A percentile compares a stretch with the other conserved stretches of the same genome.
Evolutionary conservation across 768 basidiomycete genomes (phyloP).

Genomic region (Naganishia vaughanmartiniae): DNA sequence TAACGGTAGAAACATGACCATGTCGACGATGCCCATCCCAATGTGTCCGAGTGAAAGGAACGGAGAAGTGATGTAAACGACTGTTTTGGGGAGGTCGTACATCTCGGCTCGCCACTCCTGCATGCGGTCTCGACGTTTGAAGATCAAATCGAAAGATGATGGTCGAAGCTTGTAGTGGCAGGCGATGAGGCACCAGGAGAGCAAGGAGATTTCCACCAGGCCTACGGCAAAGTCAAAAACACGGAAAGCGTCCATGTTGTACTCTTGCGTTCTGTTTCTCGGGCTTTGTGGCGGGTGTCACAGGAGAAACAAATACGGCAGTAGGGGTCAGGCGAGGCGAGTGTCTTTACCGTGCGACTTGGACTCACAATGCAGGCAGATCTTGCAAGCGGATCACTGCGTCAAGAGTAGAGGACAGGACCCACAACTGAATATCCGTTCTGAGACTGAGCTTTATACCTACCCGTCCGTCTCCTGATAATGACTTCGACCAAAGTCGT

Average conservation of each 20-base stretch:
- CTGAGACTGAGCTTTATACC: too few relatives aligned
- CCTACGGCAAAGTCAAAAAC: not conserved
- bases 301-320: not conserved
- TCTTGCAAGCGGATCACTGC: too few relatives aligned
- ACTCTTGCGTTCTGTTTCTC: not conserved
- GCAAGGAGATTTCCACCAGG: not conserved
- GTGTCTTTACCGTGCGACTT: too few relatives aligned
- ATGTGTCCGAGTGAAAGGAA: not conserved
- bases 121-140: not conserved
- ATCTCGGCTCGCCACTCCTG: not conserved
- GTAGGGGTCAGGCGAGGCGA: too few relatives aligned
- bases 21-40: not conserved
- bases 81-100: not conserved
- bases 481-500: too few relatives aligned
- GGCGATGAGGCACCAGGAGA: not conserved
- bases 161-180: conserved; percentile 2
- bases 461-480: too few relatives aligned
- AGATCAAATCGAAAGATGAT: conserved; percentile 8
- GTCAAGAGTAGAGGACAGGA: too few relatives aligned
- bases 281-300: not conserved
- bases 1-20: not conserved
- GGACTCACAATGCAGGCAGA: too few relatives aligned
- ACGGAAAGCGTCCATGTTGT: not conserved
- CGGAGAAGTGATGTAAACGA: not conserved
- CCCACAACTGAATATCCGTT: too few relatives aligned